Conservation (phyloP, 805 yeast species). For the Saccharomycopsis fermentans region DNA sequence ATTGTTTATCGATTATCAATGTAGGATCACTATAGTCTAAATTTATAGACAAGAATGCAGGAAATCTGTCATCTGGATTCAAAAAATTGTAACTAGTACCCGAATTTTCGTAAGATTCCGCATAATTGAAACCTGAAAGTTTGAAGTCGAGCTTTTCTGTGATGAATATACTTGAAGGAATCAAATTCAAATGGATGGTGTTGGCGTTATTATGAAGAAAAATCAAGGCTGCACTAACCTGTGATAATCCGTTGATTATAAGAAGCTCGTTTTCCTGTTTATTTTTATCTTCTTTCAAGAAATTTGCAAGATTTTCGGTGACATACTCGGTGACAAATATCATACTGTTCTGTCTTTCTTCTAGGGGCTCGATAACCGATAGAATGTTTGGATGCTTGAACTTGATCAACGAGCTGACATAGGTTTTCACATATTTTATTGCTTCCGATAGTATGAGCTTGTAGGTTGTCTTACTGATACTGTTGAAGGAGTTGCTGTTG, state of each 20-base stretch:
- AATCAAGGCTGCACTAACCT: slow-evolving; percentile 64
- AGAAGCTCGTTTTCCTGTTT: slow-evolving; percentile 43
- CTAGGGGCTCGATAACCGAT: slow-evolving; percentile 78
- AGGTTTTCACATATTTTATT: slow-evolving; percentile 53
- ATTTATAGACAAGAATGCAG: slow-evolving; percentile 58
- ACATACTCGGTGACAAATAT: slow-evolving; percentile 82
- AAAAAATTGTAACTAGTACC: slow-evolving; percentile 50
- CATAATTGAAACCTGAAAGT: slow-evolving; percentile 57
- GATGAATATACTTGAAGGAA: slow-evolving; percentile 67
- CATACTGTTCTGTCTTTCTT: slow-evolving; percentile 69
- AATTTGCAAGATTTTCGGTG: slow-evolving; percentile 40
- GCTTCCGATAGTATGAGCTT: slow-evolving; percentile 36
- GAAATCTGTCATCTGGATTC: slow-evolving; percentile 66
- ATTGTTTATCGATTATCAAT: slow-evolving; percentile 51
- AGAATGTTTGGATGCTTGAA: slow-evolving; percentile 84
- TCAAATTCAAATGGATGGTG: slow-evolving; percentile 65
- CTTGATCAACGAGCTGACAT: slow-evolving; percentile 63
- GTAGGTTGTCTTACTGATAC: slow-evolving; percentile 12
- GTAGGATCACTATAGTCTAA: slow-evolving; percentile 81
- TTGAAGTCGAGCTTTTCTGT: slow-evolving; percentile 93
- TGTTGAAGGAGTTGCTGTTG: slow-evolving; percentile 9
- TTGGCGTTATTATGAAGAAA: slow-evolving; percentile 74
- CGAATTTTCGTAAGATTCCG: slow-evolving; percentile 37
- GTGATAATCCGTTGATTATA: slow-evolving; percentile 71
- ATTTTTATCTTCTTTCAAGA: slow-evolving; percentile 26